Evolutionary conservation across 352 stramenopile genomes (phyloP).

Genomic region (Pythium phragmitis): DNA sequence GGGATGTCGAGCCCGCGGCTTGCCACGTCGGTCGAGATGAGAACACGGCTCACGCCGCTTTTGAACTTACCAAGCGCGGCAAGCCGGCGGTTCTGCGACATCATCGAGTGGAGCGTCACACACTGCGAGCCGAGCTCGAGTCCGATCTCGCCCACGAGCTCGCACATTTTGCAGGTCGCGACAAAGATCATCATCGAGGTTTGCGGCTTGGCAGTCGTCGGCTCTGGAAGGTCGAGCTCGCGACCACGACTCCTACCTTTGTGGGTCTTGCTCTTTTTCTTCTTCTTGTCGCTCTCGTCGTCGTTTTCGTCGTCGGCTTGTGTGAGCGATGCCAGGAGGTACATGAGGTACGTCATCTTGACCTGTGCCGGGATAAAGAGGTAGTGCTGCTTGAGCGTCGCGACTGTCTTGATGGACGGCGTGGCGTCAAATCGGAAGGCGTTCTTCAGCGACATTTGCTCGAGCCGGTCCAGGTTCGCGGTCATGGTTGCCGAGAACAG

Average conservation of each 20-base stretch:
- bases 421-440: conserved; percentile 76
- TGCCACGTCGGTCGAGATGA: conserved; percentile 98
- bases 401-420: conserved; percentile 86
- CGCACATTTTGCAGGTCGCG: conserved; percentile 94
- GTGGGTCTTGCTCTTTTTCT: conserved; percentile 29
- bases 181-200: conserved; percentile 97
- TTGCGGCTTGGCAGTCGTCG: conserved; percentile 32
- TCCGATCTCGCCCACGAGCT: conserved; percentile 94
- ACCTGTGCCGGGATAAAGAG: conserved; percentile 97
- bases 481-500: conserved; percentile 99
- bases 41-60: conserved; percentile 87
- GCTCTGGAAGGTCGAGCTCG: conserved; percentile 23
- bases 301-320: conserved; percentile 58
- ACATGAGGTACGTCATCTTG: conserved; percentile 96
- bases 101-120: conserved; percentile 95
- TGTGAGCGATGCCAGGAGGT: conserved; percentile 70
- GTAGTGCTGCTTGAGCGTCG: conserved; percentile 95
- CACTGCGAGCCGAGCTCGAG: conserved; percentile 91
- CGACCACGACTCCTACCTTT: conserved; percentile 34
- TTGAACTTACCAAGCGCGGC: conserved; percentile 98
- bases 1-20: conserved; percentile 97
- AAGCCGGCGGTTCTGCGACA: conserved; percentile 93
- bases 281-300: conserved; percentile 36
- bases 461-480: conserved; percentile 84
- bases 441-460: conserved; percentile 67